phyloP scores from a whole-genome alignment of 1,284 basidiomycete species.

The Naganishia sp. region DNA sequence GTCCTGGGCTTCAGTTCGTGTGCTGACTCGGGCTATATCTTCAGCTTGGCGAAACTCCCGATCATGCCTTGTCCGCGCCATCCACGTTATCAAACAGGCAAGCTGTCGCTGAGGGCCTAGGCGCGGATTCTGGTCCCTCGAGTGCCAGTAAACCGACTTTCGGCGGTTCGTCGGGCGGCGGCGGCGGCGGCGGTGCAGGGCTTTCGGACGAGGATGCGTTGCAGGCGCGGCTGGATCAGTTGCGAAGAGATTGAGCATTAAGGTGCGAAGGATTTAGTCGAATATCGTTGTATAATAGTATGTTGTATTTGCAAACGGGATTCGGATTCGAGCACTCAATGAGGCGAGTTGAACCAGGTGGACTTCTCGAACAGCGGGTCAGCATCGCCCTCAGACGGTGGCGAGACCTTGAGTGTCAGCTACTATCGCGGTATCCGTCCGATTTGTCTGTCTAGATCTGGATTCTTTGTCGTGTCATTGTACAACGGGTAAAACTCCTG shows the following conservation, averaged over 20 bases:
- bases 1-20: conserved; percentile 22
- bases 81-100: conserved; percentile 69
- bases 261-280: neutral
- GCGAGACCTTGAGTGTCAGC: neutral
- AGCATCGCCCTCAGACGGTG: neutral
- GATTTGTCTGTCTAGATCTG: no score
- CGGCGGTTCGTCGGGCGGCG: conserved; percentile 44
- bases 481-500: neutral
- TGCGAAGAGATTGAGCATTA: conserved; percentile 57
- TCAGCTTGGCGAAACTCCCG: conserved; percentile 81
- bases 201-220: conserved; percentile 80
- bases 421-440: no score
- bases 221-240: conserved; percentile 79
- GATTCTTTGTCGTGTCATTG: neutral
- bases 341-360: no score
- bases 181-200: conserved; percentile 56
- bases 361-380: no score
- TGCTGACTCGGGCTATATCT: neutral
- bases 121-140: conserved; percentile 54
- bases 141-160: neutral
- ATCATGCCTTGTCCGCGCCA: conserved; percentile 62
- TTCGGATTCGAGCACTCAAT: no score
- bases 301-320: neutral
- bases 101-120: conserved; percentile 70
- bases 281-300: neutral